These are phyloP conservation scores for Picochlorum sp. DNA, from an alignment of 139 green algal species.

Conservation along the genomic window DNA sequence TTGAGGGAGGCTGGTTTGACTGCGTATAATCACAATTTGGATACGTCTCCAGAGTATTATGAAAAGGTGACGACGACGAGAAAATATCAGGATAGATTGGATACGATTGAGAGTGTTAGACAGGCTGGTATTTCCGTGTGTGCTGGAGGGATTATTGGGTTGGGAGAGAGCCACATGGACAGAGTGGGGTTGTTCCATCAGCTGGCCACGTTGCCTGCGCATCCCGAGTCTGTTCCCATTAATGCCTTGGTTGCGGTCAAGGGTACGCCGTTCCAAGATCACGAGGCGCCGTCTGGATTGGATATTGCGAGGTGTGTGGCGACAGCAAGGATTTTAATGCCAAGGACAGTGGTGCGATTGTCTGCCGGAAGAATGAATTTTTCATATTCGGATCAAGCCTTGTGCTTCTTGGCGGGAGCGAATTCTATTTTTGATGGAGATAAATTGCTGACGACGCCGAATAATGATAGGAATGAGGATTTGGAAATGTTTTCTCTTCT, in stretches of 20 bases:
- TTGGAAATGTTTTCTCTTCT: slow-evolving; percentile 73
- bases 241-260: slow-evolving; percentile 91
- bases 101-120: slow-evolving; percentile 77
- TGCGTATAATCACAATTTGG: slow-evolving; percentile 99
- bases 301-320: slow-evolving; percentile 92
- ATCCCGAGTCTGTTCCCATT: slow-evolving; percentile 96
- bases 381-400: slow-evolving; percentile 50
- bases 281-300: slow-evolving; percentile 41
- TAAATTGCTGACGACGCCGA: slow-evolving; percentile 95
- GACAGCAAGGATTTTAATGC: slow-evolving; percentile 93
- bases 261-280: slow-evolving; percentile 77
- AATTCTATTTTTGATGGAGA: slow-evolving; percentile 98
- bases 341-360: slow-evolving; percentile 80
- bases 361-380: slow-evolving; percentile 68
- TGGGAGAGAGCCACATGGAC: slow-evolving; percentile 78
- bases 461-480: slow-evolving; percentile 76
- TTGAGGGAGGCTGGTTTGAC: slow-evolving; percentile 88
- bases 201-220: slow-evolving; percentile 88
- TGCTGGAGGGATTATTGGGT: slow-evolving; percentile 87
- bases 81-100: slow-evolving; percentile 88
- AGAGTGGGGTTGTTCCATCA: slow-evolving; percentile 76
- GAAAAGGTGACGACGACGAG: slow-evolving; percentile 81
- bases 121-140: slow-evolving; percentile 93
- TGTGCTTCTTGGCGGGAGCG: slow-evolving; percentile 95
- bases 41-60: slow-evolving; percentile 95